phyloP scores from a whole-genome alignment of 345 rosid species.

The Syzygium aromaticum region DNA sequence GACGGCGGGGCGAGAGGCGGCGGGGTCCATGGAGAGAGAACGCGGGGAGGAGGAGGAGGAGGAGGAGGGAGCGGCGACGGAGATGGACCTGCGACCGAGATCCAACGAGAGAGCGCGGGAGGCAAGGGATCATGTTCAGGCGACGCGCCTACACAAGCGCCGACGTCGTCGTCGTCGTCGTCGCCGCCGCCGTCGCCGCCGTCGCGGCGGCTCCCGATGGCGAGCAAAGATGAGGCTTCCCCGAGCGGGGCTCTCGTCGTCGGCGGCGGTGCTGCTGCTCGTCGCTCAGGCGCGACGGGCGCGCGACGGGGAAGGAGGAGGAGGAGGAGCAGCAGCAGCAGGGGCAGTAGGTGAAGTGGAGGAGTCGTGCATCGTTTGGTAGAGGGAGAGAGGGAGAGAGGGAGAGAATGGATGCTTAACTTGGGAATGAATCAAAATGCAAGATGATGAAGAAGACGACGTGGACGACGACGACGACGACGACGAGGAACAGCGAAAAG shows the following conservation, averaged over 20 bases:
- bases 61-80: slow-evolving; percentile 1
- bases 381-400: neutral
- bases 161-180: neutral
- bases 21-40: slow-evolving; percentile 50
- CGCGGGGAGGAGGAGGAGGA: neutral
- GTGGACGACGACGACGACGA: neutral
- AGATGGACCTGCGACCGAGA: slow-evolving; percentile 52
- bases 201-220: neutral
- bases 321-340: neutral
- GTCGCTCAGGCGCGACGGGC: neutral
- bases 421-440: slow-evolving; percentile 1
- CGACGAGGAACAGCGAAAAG: neutral
- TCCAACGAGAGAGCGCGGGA: slow-evolving; percentile 21
- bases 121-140: slow-evolving; percentile 42
- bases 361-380: neutral
- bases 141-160: slow-evolving; percentile 24
- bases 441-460: neutral
- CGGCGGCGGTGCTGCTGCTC: neutral
- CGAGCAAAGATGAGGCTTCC: neutral
- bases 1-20: slow-evolving; percentile 86
- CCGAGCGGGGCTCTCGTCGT: neutral
- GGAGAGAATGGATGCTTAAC: neutral
- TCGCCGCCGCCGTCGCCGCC: slow-evolving; percentile 6
- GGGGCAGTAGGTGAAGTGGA: neutral
- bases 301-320: neutral